These are phyloP conservation scores for Cylindrotheca closterium DNA, from an alignment of 108 stramenopile species.

Conservation along the genomic window DNA sequence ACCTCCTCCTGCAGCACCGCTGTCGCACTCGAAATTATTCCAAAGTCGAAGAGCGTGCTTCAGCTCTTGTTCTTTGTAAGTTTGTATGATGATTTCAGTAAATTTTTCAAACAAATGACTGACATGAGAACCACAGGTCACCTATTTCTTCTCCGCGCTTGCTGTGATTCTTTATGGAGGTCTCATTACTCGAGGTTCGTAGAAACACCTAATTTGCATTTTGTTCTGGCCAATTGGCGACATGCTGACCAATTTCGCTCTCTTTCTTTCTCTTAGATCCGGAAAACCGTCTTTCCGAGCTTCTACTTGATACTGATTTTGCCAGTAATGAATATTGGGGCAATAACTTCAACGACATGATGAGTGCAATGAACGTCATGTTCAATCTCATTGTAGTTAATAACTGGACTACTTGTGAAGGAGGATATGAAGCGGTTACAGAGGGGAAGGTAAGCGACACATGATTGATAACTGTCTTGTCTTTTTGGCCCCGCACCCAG, in stretches of 20 bases:
- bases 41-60: slow-evolving; percentile 43
- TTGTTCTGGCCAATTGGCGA: slow-evolving; percentile 24
- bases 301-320: slow-evolving; percentile 65
- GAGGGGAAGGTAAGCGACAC: slow-evolving; percentile 12
- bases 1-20: not conserved
- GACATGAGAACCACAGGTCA: slow-evolving; percentile 13
- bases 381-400: slow-evolving; percentile 83
- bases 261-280: slow-evolving; percentile 36
- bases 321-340: slow-evolving; percentile 66
- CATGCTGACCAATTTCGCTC: not conserved
- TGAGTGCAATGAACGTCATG: slow-evolving; percentile 69
- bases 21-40: slow-evolving; percentile 55
- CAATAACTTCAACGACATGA: slow-evolving; percentile 87
- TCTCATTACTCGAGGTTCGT: slow-evolving; percentile 36
- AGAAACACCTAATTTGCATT: slow-evolving; percentile 6
- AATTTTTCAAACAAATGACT: too few relatives aligned
- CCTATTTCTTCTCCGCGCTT: slow-evolving; percentile 62
- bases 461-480: too few relatives aligned
- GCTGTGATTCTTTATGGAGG: slow-evolving; percentile 74
- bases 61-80: slow-evolving; percentile 44
- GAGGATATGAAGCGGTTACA: slow-evolving; percentile 41
- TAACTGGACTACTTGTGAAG: slow-evolving; percentile 73
- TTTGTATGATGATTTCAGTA: slow-evolving; percentile 5
- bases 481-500: too few relatives aligned
- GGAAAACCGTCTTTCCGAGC: slow-evolving; percentile 35